phyloP scores from a whole-genome alignment of 345 rosid species.

The Chamaenerion angustifolium region DNA sequence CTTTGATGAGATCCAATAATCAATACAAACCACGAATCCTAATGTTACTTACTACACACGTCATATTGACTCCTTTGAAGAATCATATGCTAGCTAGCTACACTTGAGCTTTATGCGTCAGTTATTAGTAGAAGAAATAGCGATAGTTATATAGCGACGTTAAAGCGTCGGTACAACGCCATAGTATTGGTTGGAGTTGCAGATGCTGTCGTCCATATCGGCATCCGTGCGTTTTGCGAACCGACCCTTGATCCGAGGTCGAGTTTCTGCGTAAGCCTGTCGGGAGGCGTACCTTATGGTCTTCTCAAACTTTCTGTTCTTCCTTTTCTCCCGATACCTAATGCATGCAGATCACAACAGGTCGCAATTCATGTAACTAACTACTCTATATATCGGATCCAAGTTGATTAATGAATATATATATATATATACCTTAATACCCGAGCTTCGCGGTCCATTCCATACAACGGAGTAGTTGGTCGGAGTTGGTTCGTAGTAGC shows the following conservation, averaged over 20 bases:
- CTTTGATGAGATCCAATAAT: too few species aligned
- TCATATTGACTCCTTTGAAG: too few species aligned
- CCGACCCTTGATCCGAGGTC: conserved; percentile 91
- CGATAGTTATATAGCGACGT: too few species aligned
- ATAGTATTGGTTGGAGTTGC: conserved; percentile 23
- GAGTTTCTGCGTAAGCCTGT: conserved; percentile 85
- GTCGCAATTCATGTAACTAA: too few species aligned
- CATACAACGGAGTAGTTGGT: conserved; percentile 29
- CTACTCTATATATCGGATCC: too few species aligned
- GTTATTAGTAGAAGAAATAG: too few species aligned
- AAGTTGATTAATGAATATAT: too few species aligned
- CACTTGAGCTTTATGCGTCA: too few species aligned
- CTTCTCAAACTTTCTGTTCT: conserved; percentile 92
- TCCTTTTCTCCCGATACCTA: conserved; percentile 93
- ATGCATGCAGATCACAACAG: too few species aligned
- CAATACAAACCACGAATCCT: neutral
- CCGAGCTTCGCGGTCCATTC: conserved; percentile 71
- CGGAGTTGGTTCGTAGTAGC: conserved; percentile 2
- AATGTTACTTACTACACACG: conserved; percentile 2
- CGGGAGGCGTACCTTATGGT: conserved; percentile 90
- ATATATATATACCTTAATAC: conserved; percentile 19
- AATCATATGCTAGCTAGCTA: too few species aligned
- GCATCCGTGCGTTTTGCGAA: conserved; percentile 65
- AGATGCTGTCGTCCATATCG: conserved; percentile 24
- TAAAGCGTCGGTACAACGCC: conserved; percentile 69